Base-by-base conservation (phyloP, 768 basidiomycete genomes). In the Termitomyces sp. region DNA sequence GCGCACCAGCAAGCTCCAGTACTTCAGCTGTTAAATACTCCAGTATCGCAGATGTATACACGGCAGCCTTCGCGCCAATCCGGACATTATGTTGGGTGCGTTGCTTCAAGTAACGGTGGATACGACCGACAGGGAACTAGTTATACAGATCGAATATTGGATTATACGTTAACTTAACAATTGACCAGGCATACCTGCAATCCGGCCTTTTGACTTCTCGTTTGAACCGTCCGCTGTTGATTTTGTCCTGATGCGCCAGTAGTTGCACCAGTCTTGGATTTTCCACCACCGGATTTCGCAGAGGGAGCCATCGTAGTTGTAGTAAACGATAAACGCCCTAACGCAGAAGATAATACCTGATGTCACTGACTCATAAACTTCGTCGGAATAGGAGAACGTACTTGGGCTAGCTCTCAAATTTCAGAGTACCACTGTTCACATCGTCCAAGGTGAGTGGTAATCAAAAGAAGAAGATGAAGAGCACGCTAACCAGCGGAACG, bases 11-110 rank as follows among this genome's bases (percentile, higher is more conserved):
- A 54, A 98, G 85, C 73, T 98, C 96, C 56, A 98, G 79, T 9
- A 98, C 96, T 72, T 98, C 96, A 11, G 96, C 96, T 0, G 95
- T 96, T 55, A 98, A 81, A 71, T 98, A 98, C 75, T 98, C 96
- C 59, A 97, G 82, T 66, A 97, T 94, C 36, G 96, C 95, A 40
- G 92, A 89, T n/a, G 93, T 94, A 74, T 96, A 96, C 16, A 98
- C 96, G 9, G 96, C 94, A 32, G 95, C 95, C 73, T 97, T 97
- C n/a, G 94, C 96, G 33, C 95, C 96, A 65, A 98, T 94, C 40
- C 95, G 90, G 57, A 96, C 89, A 70, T 95, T 96, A 76, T 96
- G 90, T 72, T 94, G 92, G 18, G 93, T 96, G 65, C 91, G 85
- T 70, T 89, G 89, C 74, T 97, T 95, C 66, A 97, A 78, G 77